A percentile compares a stretch with the other conserved stretches of the same genome.
Conservation (phyloP, 495 filamentous ascomycete species). For the Aspergillus asperescens region DNA sequence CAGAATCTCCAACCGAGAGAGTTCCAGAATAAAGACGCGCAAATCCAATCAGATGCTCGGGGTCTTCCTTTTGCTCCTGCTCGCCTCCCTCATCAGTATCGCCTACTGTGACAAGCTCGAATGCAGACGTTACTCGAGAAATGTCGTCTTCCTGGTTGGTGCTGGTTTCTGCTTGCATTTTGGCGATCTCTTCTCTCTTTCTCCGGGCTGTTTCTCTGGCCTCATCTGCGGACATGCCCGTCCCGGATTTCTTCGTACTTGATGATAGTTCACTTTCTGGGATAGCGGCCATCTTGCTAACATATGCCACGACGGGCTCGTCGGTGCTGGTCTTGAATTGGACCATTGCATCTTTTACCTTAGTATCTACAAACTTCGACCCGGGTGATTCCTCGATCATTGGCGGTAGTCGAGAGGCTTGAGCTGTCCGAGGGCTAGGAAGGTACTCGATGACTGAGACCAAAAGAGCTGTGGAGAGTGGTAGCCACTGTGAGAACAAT, state of each 20-base stretch:
- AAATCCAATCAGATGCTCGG: constrained; percentile 90
- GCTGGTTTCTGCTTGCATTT: constrained; percentile 58
- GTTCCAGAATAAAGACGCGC: constrained; percentile 89
- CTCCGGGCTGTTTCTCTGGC: constrained; percentile 80
- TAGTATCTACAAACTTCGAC: constrained; percentile 57
- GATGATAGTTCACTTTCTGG: constrained; percentile 86
- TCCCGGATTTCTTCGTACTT: constrained; percentile 58
- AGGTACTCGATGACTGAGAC: constrained; percentile 92
- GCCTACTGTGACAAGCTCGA: constrained; percentile 34
- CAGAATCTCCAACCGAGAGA: constrained; percentile 77
- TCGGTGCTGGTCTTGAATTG: constrained; percentile 63
- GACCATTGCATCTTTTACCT: constrained; percentile 71
- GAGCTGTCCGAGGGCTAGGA: constrained; percentile 78
- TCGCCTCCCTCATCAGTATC: constrained; percentile 38
- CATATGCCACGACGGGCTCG: constrained; percentile 85
- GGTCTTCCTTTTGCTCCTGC: constrained; percentile 51
- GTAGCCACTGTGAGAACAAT: constrained; percentile 85
- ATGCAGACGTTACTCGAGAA: constrained; percentile 46
- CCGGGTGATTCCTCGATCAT: constrained; percentile 81
- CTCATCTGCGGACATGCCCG: constrained; percentile 75
- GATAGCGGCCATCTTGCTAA: constrained; percentile 97
- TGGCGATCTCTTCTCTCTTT: constrained; percentile 81
- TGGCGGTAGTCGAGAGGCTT: constrained; percentile 72
- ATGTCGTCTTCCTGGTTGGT: constrained; percentile 39
- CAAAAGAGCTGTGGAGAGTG: constrained; percentile 84